Evolutionary conservation across 1,284 basidiomycete genomes (phyloP).

Genomic region (Hymenochaete sp.): DNA sequence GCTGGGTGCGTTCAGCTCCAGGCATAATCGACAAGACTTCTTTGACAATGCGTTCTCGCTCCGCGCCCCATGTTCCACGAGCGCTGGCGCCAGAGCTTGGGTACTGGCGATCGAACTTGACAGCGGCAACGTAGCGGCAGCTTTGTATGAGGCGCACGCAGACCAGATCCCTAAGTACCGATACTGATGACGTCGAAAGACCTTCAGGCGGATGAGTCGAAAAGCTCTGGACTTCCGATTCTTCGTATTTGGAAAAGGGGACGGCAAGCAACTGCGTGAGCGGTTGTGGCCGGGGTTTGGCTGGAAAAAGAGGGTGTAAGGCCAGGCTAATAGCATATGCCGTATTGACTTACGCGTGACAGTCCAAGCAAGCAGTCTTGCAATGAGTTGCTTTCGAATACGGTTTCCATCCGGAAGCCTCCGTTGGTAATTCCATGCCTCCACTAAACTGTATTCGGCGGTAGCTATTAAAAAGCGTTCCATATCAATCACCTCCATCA

Average conservation of each 20-base stretch:
- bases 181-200: constrained; percentile 40
- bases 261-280: constrained; percentile 53
- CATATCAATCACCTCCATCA: constrained; percentile 59
- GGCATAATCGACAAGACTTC: constrained; percentile 56
- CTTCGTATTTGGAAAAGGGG: constrained; percentile 57
- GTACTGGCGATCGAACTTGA: constrained; percentile 67
- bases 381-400: constrained; percentile 44
- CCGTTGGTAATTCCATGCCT: constrained; percentile 66
- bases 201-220: constrained; percentile 48
- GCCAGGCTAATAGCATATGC: constrained; percentile 2
- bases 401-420: constrained; percentile 51
- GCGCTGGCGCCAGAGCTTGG: constrained; percentile 28
- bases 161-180: constrained; percentile 70
- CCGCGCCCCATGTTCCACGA: constrained; percentile 27
- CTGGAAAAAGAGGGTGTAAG: constrained; percentile 27
- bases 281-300: constrained; percentile 46
- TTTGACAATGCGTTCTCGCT: constrained; percentile 61
- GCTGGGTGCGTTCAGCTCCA: constrained; percentile 43
- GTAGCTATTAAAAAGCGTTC: constrained; percentile 59
- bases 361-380: constrained; percentile 57
- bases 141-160: constrained; percentile 71
- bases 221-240: constrained; percentile 44
- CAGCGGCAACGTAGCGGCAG: constrained; percentile 62
- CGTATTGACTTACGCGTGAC: constrained; percentile 48
- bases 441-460: constrained; percentile 49